phyloP scores from a whole-genome alignment of 805 yeast species.

The Maudiozyma barnettii region DNA sequence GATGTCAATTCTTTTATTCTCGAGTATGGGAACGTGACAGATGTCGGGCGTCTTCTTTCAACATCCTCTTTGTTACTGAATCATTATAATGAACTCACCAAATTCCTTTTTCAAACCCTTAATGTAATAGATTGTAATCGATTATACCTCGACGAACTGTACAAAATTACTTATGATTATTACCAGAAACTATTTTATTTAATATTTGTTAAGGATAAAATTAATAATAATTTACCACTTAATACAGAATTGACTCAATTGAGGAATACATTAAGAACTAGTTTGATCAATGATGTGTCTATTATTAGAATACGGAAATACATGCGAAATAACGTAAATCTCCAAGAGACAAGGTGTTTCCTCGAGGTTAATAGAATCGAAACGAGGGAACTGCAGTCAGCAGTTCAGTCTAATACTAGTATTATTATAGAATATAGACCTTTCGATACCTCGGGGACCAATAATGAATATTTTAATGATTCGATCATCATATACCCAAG shows the following conservation, averaged over 20 bases:
- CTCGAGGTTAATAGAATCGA: background rate
- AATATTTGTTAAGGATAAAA: background rate
- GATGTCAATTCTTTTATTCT: slow-evolving; percentile 1
- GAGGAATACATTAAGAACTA: background rate
- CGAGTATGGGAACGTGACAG: background rate
- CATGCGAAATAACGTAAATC: background rate
- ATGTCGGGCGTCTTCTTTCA: background rate
- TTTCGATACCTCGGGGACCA: background rate
- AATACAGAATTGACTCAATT: background rate
- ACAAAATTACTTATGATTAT: background rate
- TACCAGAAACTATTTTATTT: slow-evolving; percentile 1
- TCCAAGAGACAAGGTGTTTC: background rate
- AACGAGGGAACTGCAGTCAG: background rate
- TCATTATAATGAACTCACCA: background rate
- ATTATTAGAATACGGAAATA: background rate
- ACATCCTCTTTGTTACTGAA: background rate
- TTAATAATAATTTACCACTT: background rate
- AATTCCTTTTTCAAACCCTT: background rate
- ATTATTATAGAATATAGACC: background rate
- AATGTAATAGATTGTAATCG: background rate
- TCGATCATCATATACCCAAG: no score
- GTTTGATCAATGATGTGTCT: background rate
- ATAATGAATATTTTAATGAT: background rate
- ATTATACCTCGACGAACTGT: background rate
- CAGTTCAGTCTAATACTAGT: background rate